Evolutionary conservation across 139 green algal genomes (phyloP), one percentile per base, ranked within the genome.

Genomic region (Closterium sp.): DNA sequence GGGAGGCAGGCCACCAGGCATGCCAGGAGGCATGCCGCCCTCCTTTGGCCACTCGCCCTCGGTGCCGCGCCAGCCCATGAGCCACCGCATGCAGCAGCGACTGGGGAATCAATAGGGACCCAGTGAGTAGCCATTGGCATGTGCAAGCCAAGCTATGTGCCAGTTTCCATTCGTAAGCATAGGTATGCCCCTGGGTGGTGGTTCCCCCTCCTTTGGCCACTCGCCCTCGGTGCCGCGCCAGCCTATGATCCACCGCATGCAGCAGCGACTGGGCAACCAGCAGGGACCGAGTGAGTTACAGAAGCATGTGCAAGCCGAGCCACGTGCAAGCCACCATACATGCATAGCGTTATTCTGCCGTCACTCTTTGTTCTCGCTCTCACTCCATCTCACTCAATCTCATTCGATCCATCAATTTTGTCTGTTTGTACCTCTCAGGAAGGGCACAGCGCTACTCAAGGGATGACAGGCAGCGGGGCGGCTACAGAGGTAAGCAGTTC

Each of bases 361-460:
- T 50, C 38, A 50, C 38, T 50, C 38, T 1, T 50, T 50, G 13
- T 50, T 50, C 38, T 27, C 17, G 17, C 62, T 79, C 17, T 79
- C 50, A 88, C 90, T 92, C 90, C 11, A 4, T 91, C 85, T 88
- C 86, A 27, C 21, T 29, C 22, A 30, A 21, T 73, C 30, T 73
- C 86, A 27, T 92, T 27, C 86, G 0, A 28, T n/a, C 85, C 31
- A 0, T 21, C 31, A 31, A 3, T 92, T 84, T 0, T 29, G 19
- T 84, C 88, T 88, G 27, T 22, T 9, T 27, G 10, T 90, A 9
- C 45, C 45, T 90, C 88, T 24, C 86, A 85, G 86, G 31, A 17
- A 5, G 31, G 19, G 31, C 86, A 2, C 31, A 38, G 86, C 31
- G 31, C 17, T 89, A 89, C 31, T 89, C 31, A 38, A 89, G 31